phyloP scores from a whole-genome alignment of 2,329 filamentous ascomycete species.

The Claviceps maximensis region DNA sequence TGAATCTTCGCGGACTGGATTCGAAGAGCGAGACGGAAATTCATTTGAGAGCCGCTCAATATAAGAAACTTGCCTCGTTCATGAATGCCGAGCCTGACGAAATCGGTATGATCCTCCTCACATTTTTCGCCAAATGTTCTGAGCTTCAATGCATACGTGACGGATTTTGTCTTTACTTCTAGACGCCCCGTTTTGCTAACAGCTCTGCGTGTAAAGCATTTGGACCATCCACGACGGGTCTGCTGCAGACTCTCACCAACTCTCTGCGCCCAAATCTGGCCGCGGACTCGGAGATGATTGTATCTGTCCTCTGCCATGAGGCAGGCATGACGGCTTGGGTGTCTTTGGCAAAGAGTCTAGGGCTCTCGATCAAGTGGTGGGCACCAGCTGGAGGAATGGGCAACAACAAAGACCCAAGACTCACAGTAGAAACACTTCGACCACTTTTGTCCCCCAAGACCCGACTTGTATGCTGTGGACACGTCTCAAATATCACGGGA shows the following conservation, averaged over 20 bases:
- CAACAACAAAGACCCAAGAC: slow-evolving; percentile 15
- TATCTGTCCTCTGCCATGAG: slow-evolving; percentile 65
- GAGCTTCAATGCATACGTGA: neutral
- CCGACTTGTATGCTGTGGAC: slow-evolving; percentile 58
- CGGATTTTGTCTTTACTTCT: too few species aligned
- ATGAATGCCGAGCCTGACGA: slow-evolving; percentile 1
- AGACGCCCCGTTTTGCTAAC: neutral
- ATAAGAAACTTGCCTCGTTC: slow-evolving; percentile 5
- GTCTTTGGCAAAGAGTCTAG: slow-evolving; percentile 46
- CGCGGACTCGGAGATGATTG: slow-evolving; percentile 40
- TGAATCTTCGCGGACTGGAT: slow-evolving; percentile 7
- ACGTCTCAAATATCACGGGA: slow-evolving; percentile 61
- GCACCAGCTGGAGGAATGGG: slow-evolving; percentile 22
- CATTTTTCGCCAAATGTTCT: too few species aligned
- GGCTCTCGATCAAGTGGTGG: slow-evolving; percentile 60
- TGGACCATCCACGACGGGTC: slow-evolving; percentile 61
- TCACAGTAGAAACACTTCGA: slow-evolving; percentile 43
- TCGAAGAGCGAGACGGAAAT: slow-evolving; percentile 5
- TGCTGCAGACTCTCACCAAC: slow-evolving; percentile 57
- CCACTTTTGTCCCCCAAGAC: slow-evolving; percentile 50
- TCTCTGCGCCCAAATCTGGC: slow-evolving; percentile 26
- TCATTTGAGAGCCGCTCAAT: neutral
- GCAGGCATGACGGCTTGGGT: slow-evolving; percentile 66
- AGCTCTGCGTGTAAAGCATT: slow-evolving; percentile 31
- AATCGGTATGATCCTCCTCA: neutral